Base-by-base conservation (phyloP, 768 basidiomycete species). In the Mycena galericulata region DNA sequence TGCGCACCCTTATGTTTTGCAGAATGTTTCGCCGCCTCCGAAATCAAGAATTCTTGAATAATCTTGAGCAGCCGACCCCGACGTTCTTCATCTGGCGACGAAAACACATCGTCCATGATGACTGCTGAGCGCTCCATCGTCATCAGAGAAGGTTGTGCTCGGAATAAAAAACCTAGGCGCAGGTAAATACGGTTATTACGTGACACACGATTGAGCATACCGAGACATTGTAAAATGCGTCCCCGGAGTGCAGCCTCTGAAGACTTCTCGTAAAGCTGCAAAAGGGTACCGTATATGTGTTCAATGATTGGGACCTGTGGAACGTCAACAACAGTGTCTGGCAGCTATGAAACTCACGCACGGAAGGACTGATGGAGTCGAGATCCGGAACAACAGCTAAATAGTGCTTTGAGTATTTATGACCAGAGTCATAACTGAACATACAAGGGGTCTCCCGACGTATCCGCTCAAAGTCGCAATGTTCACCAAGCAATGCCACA, bases 21-120 rank as follows among this genome's bases (percentile, higher is more conserved):
- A 2, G 88, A 81, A 75, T 94, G 90, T 77, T 96, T 98, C 43
- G 87, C 83, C 3, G 93, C 88, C 78, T 98, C 94, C 0, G 94
- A 92, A 22, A 91, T 80, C 47, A 99, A 79, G 77, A 99, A 98
- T 58, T 97, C 96, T 76, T 97, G 96, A 74, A 99, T 89, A 69
- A 97, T 96, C 75, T 88, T 92, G 47, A 98, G 81, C 9, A 98
- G 76, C 26, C 92, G 89, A 22, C 89, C 90, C 34, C 88, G 90
- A 12, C 85, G 86, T 34, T 95, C 93, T 68, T 91, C 87, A 53
- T 95, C 91, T 0, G 86, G 74, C 0, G 94, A 92, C 0, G 85
- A 79, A 75, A 99, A 98, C 43, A 97, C 93, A 3, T 86, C 86
- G 76, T 98, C 95, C 95, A 99, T 97, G 74, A 98, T 91, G 24